phyloP scores from a whole-genome alignment of 2,329 filamentous ascomycete species.

The Colletotrichum limetticola region DNA sequence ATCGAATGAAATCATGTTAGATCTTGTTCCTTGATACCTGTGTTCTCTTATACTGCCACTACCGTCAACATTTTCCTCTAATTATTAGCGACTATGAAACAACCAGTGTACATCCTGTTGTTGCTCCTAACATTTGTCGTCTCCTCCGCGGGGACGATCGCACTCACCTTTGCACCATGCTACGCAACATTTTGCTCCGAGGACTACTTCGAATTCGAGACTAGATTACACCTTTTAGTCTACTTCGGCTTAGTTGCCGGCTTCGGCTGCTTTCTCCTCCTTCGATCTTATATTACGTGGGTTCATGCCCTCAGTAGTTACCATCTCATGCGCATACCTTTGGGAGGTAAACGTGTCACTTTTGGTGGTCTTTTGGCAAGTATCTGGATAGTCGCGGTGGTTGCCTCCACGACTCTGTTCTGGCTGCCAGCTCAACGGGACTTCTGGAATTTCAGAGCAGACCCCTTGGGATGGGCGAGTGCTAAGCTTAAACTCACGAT shows the following conservation, averaged over 20 bases:
- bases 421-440: conserved; percentile 22
- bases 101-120: background rate
- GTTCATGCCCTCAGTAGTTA: background rate
- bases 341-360: conserved; percentile 13
- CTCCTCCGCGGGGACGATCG: background rate
- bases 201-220: conserved; percentile 27
- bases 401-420: conserved; percentile 12
- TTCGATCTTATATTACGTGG: background rate
- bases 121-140: background rate
- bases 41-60: background rate
- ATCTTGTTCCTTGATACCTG: no score
- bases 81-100: background rate
- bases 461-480: conserved; percentile 23
- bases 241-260: conserved; percentile 30
- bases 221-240: conserved; percentile 24
- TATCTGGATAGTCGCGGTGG: conserved; percentile 25
- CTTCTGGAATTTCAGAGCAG: conserved; percentile 25
- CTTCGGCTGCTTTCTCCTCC: background rate
- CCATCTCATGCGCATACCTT: background rate
- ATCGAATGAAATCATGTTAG: background rate
- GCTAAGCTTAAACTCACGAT: conserved; percentile 29
- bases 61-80: no score
- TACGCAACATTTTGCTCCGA: conserved; percentile 35
- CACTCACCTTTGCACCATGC: conserved; percentile 32
- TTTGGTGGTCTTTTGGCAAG: conserved; percentile 15